Base-by-base conservation (phyloP, 805 yeast species). In the Blastobotrys chiropterorum region DNA sequence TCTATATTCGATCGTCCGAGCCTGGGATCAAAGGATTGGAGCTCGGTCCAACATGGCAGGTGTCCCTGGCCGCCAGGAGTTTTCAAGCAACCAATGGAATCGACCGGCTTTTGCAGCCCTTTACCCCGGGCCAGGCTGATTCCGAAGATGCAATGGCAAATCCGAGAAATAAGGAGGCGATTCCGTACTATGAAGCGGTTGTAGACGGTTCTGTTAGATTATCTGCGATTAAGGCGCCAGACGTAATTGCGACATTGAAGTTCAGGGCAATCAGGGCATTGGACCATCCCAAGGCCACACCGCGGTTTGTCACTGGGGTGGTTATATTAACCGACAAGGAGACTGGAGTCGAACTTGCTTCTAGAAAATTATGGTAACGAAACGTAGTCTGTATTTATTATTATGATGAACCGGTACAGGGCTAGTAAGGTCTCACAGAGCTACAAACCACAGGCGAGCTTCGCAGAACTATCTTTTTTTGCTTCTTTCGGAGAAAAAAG, bases 21-120 rank as follows among this genome's bases (percentile, higher is more conserved):
- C 60, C 62, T 2, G 58, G 59, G 7, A 51, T 59, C 31, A 50
- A 56, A 15, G 60, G 60, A 3, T 6, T 57, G 14, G 42, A 43
- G 44, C 41, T 57, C 14, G 51, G 48, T 15, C 57, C 59, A 6
- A 39, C 56, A 2, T 46, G 49, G 49, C 46, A 44, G 6, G 46
- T 22, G 19, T 39, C 53, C 11, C 21, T 54, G 48, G 44, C 56
- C 2, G 54, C 61, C 6, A 42, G 61, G 15, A 56, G 58, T 16
- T 57, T 56, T 22, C 17, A 19, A 20, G 46, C 48, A 15, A 15
- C 19, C 26, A 31, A 44, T 8, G 57, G 59, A 3, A 39, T 52
- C 13, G 59, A 56, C 22, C 44, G 52, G 26, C 19, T 53, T 6
- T 45, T 56, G 31, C 50, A 43, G 19, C 59, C 59, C 21, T 55